Percentiles rank a stretch among this genome's conserved stretches.
Conservation (phyloP, 495 filamentous ascomycete genomes). For the Xylaria intraflava region DNA sequence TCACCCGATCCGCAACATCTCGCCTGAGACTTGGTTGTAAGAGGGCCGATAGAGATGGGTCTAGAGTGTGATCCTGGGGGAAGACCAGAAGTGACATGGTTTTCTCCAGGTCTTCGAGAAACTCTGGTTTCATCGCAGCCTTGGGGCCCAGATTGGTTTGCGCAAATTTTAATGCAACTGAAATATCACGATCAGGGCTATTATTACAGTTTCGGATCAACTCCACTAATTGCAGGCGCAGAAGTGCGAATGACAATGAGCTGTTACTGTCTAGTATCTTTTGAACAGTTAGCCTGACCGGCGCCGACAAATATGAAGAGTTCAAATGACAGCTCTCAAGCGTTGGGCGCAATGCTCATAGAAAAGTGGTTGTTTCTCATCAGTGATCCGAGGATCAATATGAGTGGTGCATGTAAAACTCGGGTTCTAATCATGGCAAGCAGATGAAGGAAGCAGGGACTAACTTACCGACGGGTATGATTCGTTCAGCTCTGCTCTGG, state of each 20-base stretch:
- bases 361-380: slow-evolving; percentile 91
- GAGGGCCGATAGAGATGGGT: slow-evolving; percentile 66
- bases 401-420: slow-evolving; percentile 99
- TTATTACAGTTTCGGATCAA: slow-evolving; percentile 70
- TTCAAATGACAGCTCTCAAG: slow-evolving; percentile 1
- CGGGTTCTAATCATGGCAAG: slow-evolving; percentile 82
- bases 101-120: slow-evolving; percentile 80
- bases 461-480: slow-evolving; percentile 78
- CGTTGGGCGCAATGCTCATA: slow-evolving; percentile 61
- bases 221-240: slow-evolving; percentile 88
- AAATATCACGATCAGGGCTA: slow-evolving; percentile 58
- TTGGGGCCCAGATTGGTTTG: slow-evolving; percentile 78
- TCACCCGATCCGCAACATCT: slow-evolving; percentile 74
- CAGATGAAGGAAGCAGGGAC: slow-evolving; percentile 9
- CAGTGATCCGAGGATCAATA: slow-evolving; percentile 74
- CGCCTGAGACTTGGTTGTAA: slow-evolving; percentile 76
- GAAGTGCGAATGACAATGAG: slow-evolving; percentile 81
- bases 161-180: slow-evolving; percentile 78
- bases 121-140: slow-evolving; percentile 72
- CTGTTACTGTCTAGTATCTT: slow-evolving; percentile 84
- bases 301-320: background rate
- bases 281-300: slow-evolving; percentile 20
- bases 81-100: slow-evolving; percentile 93
- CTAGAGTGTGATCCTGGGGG: slow-evolving; percentile 61
- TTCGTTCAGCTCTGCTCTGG: slow-evolving; percentile 83